Evolutionary conservation across 202 grass and related monocot species (phyloP).

Genomic region (Panicum virgatum): DNA sequence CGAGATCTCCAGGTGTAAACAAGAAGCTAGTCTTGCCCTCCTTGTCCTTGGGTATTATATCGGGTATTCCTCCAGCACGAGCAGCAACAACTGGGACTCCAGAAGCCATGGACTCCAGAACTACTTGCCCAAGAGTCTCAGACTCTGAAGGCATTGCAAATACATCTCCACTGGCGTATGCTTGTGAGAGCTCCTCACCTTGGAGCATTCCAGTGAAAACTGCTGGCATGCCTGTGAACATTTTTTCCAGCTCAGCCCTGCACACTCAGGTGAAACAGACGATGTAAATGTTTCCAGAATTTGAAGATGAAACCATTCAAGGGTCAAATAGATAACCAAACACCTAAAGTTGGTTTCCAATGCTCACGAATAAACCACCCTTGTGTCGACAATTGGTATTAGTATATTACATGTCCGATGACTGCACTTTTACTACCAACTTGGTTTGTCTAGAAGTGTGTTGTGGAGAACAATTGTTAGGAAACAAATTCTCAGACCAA

Average conservation of each 20-base stretch:
- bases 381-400: not conserved
- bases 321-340: slow-evolving; percentile 18
- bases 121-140: slow-evolving; percentile 95
- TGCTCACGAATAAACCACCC: no score
- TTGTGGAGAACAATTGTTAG: not conserved
- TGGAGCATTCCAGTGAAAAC: slow-evolving; percentile 97
- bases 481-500: slow-evolving; percentile 1
- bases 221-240: slow-evolving; percentile 82
- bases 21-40: slow-evolving; percentile 90
- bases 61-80: slow-evolving; percentile 87
- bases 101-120: slow-evolving; percentile 96
- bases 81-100: slow-evolving; percentile 87
- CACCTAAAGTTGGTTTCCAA: no score
- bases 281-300: slow-evolving; percentile 5
- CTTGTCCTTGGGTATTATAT: slow-evolving; percentile 84
- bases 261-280: slow-evolving; percentile 43
- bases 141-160: slow-evolving; percentile 99
- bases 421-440: not conserved
- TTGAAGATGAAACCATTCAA: slow-evolving; percentile 2
- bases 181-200: slow-evolving; percentile 81
- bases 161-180: slow-evolving; percentile 82
- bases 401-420: not conserved
- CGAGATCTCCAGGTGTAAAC: slow-evolving; percentile 78
- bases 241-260: slow-evolving; percentile 88
- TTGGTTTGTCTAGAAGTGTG: slow-evolving; percentile 11